A percentile compares a stretch with the other conserved stretches of the same genome.
These are phyloP conservation scores for Eurotiales sp. DNA, from an alignment of 2,329 filamentous ascomycete species.

Conservation along the genomic window DNA sequence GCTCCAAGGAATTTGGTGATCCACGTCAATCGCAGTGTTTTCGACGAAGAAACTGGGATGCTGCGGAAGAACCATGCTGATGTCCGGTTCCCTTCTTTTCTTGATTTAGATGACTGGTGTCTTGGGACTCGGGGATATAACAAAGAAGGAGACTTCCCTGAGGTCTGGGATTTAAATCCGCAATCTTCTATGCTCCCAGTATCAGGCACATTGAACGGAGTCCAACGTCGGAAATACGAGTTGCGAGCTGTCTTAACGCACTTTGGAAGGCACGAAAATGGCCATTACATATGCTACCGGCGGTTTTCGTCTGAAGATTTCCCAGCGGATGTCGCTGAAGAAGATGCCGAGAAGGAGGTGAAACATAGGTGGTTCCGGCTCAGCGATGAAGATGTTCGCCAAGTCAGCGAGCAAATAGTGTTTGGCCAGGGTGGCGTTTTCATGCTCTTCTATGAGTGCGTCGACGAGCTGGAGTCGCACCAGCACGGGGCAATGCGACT, in stretches of 20 bases:
- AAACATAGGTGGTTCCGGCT: slow-evolving; percentile 77
- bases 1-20: slow-evolving; percentile 76
- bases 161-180: slow-evolving; percentile 69
- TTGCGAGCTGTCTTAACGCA: slow-evolving; percentile 83
- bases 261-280: slow-evolving; percentile 86
- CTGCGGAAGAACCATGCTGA: slow-evolving; percentile 79
- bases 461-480: slow-evolving; percentile 41
- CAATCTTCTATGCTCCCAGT: slow-evolving; percentile 69
- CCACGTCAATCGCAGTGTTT: slow-evolving; percentile 88
- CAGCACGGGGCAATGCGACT: background rate
- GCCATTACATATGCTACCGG: slow-evolving; percentile 90
- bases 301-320: slow-evolving; percentile 54
- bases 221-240: slow-evolving; percentile 57
- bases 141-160: slow-evolving; percentile 42
- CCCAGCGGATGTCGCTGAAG: slow-evolving; percentile 29
- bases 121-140: slow-evolving; percentile 55
- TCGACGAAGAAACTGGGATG: slow-evolving; percentile 75
- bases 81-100: slow-evolving; percentile 68
- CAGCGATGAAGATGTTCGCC: slow-evolving; percentile 80
- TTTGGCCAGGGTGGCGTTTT: slow-evolving; percentile 78
- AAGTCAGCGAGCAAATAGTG: slow-evolving; percentile 69
- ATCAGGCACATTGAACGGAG: slow-evolving; percentile 53
- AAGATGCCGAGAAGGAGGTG: slow-evolving; percentile 31
- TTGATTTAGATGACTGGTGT: slow-evolving; percentile 84
- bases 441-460: slow-evolving; percentile 92